Evolutionary conservation across 768 basidiomycete species (phyloP), one percentile per base, ranked within the genome.

Genomic region (Coprinopsis strossmayeri): DNA sequence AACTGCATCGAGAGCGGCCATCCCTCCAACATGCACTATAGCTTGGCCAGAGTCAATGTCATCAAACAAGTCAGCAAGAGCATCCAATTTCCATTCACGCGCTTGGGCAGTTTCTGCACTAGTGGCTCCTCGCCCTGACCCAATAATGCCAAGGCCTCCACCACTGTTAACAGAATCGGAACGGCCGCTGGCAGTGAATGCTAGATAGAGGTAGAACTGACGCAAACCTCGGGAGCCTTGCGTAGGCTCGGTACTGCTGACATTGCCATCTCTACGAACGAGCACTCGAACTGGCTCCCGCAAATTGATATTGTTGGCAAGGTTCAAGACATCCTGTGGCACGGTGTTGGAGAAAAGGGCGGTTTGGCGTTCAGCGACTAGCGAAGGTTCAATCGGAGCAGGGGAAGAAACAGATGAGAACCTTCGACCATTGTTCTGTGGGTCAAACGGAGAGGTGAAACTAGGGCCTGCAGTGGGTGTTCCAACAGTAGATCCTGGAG

Each of bases 331-430:
- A 61, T 99, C 96, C 62, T 95, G 92, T 13, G 92, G 95, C 15
- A 96, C 94, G 2, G 96, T 99, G 64, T 98, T 98, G 30, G 92
- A 95, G 67, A 97, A 97, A n/a, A 91, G 72, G 5, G 89, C 91
- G 3, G 91, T 91, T 65, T 94, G 92, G 21, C 93, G 83, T 56
- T 94, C 91, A 40, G 86, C 75, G 1, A 61, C 53, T 37, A 59
- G 64, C 20, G 71, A 53, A 18, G 63, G 58, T n/a, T 70, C 66
- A 55, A 57, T 69, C 18, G 69, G 71, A 12, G 68, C 72, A 27
- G 74, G 70, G 10, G 80, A 72, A 25, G 80, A 15, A 32, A 12
- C 66, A 12, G 25, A 56, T 37, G 87, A 89, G 56, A 81, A 80
- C 56, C 85, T 71, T 47, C 87, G 74, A 7, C 69, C 71, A 52